Base-by-base conservation (phyloP, 805 yeast species). In the Debaryomyces prosopidis region DNA sequence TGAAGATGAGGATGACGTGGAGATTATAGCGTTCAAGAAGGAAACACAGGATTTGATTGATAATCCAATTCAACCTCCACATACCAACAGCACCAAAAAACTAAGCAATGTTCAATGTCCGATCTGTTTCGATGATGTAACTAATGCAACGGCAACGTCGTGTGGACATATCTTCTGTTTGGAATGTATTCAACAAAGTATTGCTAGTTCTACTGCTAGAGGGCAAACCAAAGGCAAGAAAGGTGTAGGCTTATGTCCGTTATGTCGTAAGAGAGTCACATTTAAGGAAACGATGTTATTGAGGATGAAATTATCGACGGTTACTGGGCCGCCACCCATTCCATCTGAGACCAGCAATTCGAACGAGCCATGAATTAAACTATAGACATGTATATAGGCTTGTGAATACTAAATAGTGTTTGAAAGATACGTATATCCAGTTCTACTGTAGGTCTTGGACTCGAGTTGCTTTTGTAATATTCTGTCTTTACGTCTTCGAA, bases 101-200 rank as follows among this genome's bases (percentile, higher is more conserved):
- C 55, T 72, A 23, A 55, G 60, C 17, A 71, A 69, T 38, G 55
- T 67, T 16, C 68, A 70, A 49, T 72, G 77, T 47, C 77, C 77
- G 18, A 67, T 72, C 27, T 72, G 77, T 52, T 71, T 72, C 46
- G 77, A 72, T 49, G 58, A 63, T n/a, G 55, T 72, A 41, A 57
- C 60, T 4, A 59, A 53, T 42, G 76, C 76, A 39, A 69, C 76
- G 38, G 60, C 66, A 35, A 71, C 76, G 0, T 56, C 67, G 1
- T 72, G 77, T 50, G 77, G 77, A 14, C 77, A 72, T 47, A 57
- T 72, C 3, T 72, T 68, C 52, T 72, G 77, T 44, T 52, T 72
- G 8, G 74, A 69, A 31, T 72, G 77, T 49, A 60, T 72, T 14
- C 75, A 66, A 52, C 68, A 65, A 45, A 65, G 74, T 48, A 54